phyloP scores from a whole-genome alignment of 2,329 filamentous ascomycete genomes.

The Aspergillus alliaceus region DNA sequence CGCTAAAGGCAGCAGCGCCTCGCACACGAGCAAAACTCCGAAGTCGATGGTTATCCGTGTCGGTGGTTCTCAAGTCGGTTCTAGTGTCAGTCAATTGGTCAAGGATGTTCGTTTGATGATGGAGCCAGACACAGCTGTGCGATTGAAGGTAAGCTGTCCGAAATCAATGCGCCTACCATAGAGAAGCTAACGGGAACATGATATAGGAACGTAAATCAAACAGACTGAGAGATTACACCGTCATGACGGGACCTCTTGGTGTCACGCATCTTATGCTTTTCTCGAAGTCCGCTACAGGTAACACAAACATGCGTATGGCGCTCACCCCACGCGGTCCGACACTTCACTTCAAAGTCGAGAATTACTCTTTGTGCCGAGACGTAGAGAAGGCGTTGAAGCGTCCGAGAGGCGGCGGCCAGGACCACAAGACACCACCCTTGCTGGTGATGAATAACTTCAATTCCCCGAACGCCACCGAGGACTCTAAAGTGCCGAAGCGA shows the following conservation, averaged over 20 bases:
- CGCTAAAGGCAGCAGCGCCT: conserved; percentile 56
- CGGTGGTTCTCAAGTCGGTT: conserved; percentile 88
- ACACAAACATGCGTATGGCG: conserved; percentile 86
- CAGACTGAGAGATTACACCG: conserved; percentile 84
- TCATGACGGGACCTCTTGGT: conserved; percentile 92
- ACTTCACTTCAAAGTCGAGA: conserved; percentile 89
- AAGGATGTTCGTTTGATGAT: conserved; percentile 90
- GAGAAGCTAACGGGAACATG: not conserved
- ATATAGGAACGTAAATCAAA: conserved; percentile 76
- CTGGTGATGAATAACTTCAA: conserved; percentile 99
- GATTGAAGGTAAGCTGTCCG: conserved; percentile 62
- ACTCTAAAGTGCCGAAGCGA: conserved; percentile 79
- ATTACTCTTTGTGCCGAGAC: conserved; percentile 92
- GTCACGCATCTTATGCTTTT: conserved; percentile 93
- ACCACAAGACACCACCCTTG: conserved; percentile 81
- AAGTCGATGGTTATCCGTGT: conserved; percentile 99
- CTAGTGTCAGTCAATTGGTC: conserved; percentile 86
- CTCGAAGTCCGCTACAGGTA: conserved; percentile 83
- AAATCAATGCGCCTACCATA: not conserved
- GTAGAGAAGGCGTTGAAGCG: conserved; percentile 80
- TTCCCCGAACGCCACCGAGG: conserved; percentile 57
- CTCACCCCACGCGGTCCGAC: conserved; percentile 89
- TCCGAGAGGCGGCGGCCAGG: conserved; percentile 77
- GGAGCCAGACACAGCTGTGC: conserved; percentile 89
- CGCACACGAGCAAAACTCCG: conserved; percentile 66